phyloP scores from a whole-genome alignment of 495 filamentous ascomycete genomes.

The Coniosporium apollinis region DNA sequence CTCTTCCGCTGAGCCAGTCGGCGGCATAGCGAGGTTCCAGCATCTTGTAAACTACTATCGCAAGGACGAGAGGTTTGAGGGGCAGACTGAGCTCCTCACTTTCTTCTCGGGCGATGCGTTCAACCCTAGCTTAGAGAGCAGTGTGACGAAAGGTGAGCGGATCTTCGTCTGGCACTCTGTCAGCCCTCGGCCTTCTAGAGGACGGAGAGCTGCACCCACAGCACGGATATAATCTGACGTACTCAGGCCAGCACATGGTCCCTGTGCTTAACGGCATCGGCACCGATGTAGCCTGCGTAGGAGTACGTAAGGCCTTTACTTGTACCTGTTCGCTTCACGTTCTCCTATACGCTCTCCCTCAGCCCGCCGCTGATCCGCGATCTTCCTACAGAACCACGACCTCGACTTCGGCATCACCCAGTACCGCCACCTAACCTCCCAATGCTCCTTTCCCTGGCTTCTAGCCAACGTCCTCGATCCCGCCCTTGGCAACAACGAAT shows the following conservation, averaged over 20 bases:
- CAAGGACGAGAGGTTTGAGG: conserved; percentile 34
- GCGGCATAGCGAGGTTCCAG: conserved; percentile 65
- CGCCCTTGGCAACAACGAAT: conserved; percentile 46
- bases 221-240: too few species aligned
- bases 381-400: conserved; percentile 54
- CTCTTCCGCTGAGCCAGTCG: conserved; percentile 62
- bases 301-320: conserved; percentile 32
- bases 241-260: conserved; percentile 68
- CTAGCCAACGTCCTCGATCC: conserved; percentile 73
- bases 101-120: conserved; percentile 88
- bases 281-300: conserved; percentile 62
- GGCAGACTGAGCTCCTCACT: conserved; percentile 49
- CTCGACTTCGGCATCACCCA: conserved; percentile 83
- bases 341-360: not conserved
- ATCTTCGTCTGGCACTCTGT: too few species aligned
- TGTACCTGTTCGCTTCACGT: not conserved
- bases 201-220: too few species aligned
- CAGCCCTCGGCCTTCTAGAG: too few species aligned
- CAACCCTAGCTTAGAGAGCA: conserved; percentile 75
- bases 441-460: conserved; percentile 80
- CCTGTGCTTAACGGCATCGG: conserved; percentile 64
- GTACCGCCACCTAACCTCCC: conserved; percentile 49
- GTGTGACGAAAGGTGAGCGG: conserved; percentile 58
- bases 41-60: conserved; percentile 61
- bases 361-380: not conserved